These are phyloP conservation scores for Inonotus obliquus DNA, from an alignment of 1,284 basidiomycete genomes.

Conservation along the genomic window DNA sequence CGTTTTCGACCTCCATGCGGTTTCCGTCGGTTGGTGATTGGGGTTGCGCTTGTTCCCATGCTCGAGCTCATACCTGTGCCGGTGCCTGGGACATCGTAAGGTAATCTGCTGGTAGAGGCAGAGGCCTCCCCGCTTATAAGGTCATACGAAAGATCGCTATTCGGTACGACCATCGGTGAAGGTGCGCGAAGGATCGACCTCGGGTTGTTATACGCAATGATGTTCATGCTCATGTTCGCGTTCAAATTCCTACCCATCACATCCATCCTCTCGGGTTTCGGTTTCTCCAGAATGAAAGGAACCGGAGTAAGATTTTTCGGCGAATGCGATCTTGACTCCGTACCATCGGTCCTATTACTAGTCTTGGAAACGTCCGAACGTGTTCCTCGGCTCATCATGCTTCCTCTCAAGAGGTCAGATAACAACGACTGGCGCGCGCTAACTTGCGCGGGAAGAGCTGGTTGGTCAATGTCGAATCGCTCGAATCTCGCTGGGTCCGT, in stretches of 20 bases:
- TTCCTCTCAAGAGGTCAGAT: neutral
- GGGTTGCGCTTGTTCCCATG: too few species aligned
- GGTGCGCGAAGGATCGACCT: neutral
- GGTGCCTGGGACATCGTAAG: neutral
- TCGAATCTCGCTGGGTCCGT: neutral
- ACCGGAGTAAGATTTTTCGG: neutral
- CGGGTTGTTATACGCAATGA: neutral
- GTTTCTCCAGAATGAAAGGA: neutral
- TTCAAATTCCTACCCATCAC: neutral
- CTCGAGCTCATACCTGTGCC: too few species aligned
- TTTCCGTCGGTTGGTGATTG: neutral
- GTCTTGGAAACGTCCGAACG: neutral
- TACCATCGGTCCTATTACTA: neutral
- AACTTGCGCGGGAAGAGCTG: neutral
- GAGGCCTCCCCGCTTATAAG: neutral
- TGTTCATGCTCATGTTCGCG: neutral
- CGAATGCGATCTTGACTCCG: neutral
- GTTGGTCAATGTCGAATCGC: conserved; percentile 9
- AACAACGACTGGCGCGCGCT: neutral
- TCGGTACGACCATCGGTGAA: neutral
- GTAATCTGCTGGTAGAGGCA: neutral
- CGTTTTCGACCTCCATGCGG: neutral
- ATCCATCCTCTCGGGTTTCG: neutral
- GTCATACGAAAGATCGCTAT: neutral
- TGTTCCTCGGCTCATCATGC: neutral